Conservation (phyloP, 805 yeast genomes). For the Candida morakotiae region DNA sequence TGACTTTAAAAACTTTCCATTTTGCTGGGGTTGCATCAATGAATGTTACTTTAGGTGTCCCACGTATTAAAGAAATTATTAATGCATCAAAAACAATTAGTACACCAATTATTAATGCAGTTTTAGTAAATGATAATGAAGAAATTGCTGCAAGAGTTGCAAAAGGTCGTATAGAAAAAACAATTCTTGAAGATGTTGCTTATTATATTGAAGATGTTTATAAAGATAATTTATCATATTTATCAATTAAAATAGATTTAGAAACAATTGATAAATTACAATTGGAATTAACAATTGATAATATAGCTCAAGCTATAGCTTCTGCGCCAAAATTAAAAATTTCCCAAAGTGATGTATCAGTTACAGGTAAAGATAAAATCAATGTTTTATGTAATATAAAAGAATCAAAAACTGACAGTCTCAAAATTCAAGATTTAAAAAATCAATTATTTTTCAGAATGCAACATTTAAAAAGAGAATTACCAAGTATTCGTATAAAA, state of each 20-base stretch:
- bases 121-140: constrained; percentile 85
- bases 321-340: constrained; percentile 89
- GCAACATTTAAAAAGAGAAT: constrained; percentile 81
- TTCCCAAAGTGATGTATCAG: constrained; percentile 62
- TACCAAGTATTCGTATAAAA: constrained; percentile 86
- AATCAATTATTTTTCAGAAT: constrained; percentile 75
- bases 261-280: constrained; percentile 85
- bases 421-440: constrained; percentile 30
- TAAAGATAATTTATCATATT: constrained; percentile 68
- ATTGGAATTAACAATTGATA: constrained; percentile 81
- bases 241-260: constrained; percentile 78
- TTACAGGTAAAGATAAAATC: constrained; percentile 61
- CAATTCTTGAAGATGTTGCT: constrained; percentile 80
- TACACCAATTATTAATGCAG: constrained; percentile 95
- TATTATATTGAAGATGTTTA: constrained; percentile 92
- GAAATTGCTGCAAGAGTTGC: constrained; percentile 98
- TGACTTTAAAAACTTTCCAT: constrained; percentile 91
- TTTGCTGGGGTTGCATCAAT: constrained; percentile 99
- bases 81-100: constrained; percentile 94
- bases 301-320: constrained; percentile 77
- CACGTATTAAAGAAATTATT: constrained; percentile 97
- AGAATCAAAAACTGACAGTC: constrained; percentile 33
- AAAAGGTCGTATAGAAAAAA: constrained; percentile 94
- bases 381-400: constrained; percentile 53
- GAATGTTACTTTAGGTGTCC: constrained; percentile 98